A percentile compares a stretch with the other conserved stretches of the same genome.
These are phyloP conservation scores for Cadophora luteo-olivacea DNA, from an alignment of 2,329 filamentous ascomycete genomes.

Conservation along the genomic window DNA sequence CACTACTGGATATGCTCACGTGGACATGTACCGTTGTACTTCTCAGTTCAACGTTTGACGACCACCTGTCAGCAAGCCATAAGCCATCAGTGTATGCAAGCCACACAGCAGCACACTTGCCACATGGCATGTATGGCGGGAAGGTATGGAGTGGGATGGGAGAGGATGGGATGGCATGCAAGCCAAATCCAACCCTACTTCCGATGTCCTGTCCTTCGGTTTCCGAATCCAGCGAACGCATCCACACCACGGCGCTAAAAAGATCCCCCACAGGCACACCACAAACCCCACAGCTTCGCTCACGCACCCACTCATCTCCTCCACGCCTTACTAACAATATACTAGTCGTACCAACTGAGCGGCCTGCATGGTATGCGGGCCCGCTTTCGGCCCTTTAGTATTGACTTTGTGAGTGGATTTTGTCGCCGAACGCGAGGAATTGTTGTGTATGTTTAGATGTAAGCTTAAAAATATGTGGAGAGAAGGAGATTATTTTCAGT, in stretches of 20 bases:
- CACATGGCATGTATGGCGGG: constrained; percentile 12
- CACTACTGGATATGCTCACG: background rate
- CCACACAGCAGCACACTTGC: background rate
- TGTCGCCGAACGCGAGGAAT: background rate
- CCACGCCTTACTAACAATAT: background rate
- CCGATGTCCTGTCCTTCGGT: background rate
- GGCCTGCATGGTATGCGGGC: constrained; percentile 5
- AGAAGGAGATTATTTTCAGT: constrained; percentile 1
- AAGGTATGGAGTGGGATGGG: too few relatives aligned
- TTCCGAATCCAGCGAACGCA: constrained; percentile 6
- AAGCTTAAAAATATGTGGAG: constrained; percentile 3
- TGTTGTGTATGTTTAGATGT: background rate
- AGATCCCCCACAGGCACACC: background rate
- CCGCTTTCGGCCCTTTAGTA: constrained; percentile 1
- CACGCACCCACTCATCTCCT: background rate
- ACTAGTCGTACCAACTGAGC: background rate
- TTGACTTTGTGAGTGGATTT: background rate
- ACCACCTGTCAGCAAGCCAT: constrained; percentile 7
- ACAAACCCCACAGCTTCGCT: background rate
- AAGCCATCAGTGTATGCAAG: background rate
- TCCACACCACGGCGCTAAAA: constrained; percentile 3
- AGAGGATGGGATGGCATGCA: background rate
- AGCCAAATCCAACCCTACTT: background rate
- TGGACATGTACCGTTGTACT: background rate
- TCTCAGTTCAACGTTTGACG: background rate